Evolutionary conservation across 2,329 filamentous ascomycete genomes (phyloP), one percentile per base, ranked within the genome.

Genomic region (Pseudophaeomoniella oleicola): DNA sequence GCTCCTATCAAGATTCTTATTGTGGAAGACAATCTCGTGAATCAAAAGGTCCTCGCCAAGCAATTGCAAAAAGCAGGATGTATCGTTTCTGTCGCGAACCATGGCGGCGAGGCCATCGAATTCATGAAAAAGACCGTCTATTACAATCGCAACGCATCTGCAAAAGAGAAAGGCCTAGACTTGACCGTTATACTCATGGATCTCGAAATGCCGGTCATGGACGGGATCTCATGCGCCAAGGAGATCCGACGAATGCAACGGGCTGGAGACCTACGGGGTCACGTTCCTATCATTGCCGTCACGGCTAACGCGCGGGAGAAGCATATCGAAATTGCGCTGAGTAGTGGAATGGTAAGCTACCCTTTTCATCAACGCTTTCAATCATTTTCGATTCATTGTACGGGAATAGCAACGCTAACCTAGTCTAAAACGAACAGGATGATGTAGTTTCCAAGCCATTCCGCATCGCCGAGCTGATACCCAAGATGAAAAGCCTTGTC

Each of bases 181-280:
- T 52, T 82, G 16, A 73, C 74, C 5, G 66, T 85, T 32, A 76
- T 87, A 10, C 56, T 87, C 4, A 85, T 87, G 81, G 82, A 87
- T 50, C 65, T 85, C 34, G 81, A 86, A 49, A 87, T 87, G 81
- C 81, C 81, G 1, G 69, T 85, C 31, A 86, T 86, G 81, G 80
- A 87, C 48, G 82, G 82, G 22, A 72, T 82, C 55, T 79, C 78
- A 2, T 84, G 81, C 43, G 76, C 81, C 10, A 66, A 69, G 30
- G 71, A 64, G 41, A 85, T 88, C 37, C 69, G 82, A 13, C 69
- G 78, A 41, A 62, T 82, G 13, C 79, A 87, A 52, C 60, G 58
- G 34, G 41, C 51, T 4, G 44, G 50, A 4, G 64, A 72, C 37
- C 73, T 74, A 14, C 36, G 38, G 2, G 19, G 37, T 3, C 50